Evolutionary conservation across 1,139 yeast genomes (phyloP).

Genomic region (Yamadazyma oceani): DNA sequence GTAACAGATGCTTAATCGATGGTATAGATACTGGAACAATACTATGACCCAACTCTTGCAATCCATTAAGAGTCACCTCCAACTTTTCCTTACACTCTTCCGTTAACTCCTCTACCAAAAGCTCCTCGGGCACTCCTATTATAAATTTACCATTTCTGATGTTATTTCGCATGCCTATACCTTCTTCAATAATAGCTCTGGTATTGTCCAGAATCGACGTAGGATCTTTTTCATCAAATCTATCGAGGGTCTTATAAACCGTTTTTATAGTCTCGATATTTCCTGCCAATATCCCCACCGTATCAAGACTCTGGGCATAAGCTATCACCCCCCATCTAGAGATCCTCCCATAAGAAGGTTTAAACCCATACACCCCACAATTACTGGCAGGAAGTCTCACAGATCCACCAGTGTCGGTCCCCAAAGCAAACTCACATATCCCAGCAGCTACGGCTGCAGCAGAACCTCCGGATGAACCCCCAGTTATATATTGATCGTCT

Average conservation of each 20-base stretch:
- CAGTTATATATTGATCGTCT: slow-evolving; percentile 50
- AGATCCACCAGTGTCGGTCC: slow-evolving; percentile 98
- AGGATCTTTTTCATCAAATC: slow-evolving; percentile 74
- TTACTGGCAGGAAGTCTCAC: slow-evolving; percentile 89
- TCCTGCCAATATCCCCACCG: slow-evolving; percentile 79
- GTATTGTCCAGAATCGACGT: slow-evolving; percentile 54
- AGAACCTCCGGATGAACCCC: slow-evolving; percentile 96
- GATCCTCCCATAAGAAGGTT: slow-evolving; percentile 88
- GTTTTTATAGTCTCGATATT: slow-evolving; percentile 41
- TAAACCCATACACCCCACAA: slow-evolving; percentile 81
- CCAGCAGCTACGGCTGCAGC: slow-evolving; percentile 86
- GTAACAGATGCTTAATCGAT: slow-evolving; percentile 63
- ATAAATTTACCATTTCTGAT: slow-evolving; percentile 23
- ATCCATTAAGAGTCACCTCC: slow-evolving; percentile 38
- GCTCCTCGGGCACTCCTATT: slow-evolving; percentile 75
- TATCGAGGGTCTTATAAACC: slow-evolving; percentile 59
- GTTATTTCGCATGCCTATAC: slow-evolving; percentile 6
- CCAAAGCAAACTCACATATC: slow-evolving; percentile 66
- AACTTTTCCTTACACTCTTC: slow-evolving; percentile 47
- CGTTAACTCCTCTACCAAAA: slow-evolving; percentile 56
- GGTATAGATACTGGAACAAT: slow-evolving; percentile 70
- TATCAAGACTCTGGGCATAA: slow-evolving; percentile 91
- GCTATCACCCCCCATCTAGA: slow-evolving; percentile 92
- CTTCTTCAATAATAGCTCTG: slow-evolving; percentile 28
- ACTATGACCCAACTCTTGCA: slow-evolving; percentile 53